Evolutionary conservation across 2,329 filamentous ascomycete genomes (phyloP), one percentile per base, ranked within the genome.

Genomic region (Cercospora brassicicola): DNA sequence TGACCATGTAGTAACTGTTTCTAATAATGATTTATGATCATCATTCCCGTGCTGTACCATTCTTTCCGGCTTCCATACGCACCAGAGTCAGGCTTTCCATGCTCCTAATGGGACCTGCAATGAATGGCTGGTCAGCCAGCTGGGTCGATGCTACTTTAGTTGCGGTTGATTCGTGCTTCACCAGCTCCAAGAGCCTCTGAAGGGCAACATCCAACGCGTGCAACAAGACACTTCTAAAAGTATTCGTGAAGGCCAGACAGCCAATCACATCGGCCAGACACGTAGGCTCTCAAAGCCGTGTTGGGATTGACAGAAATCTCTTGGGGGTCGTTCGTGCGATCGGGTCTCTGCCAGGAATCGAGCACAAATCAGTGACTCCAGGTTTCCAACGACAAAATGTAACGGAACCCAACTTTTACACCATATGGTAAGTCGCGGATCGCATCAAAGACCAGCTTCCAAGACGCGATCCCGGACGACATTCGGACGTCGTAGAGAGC

Each of bases 1-100:
- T 23, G 23, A 45, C 18, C 36, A 48, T 62, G 59, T 62, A 48
- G 48, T 48, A 31, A 62, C 48, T 31, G 59, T 62, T 45, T 20
- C 20, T 62, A 48, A 48, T 62, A 20, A 48, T 30, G 39, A 51
- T 18, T 48, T 9, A 62, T 15, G 57, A 42, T 18, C 31, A 36
- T 61, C 59, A 48, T 31, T 15, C 13, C 55, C 55, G 3, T 33
- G 13, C 8, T 20, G 7, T 26, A 11, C 23, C 36, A 45, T 11
- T 42, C 10, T 23, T 13, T 23, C 11, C 7, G 36, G 6, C 2
- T 42, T 42, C 15, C n/a, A n/a, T 4, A 48, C 8, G 42, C 5
- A 39, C 33, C 13, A 39, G 13, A 39, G 33, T 2, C 13, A 39
- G 13, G 15, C 2, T 2, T 6, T 15, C 2, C 11, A 11, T 36